Conservation (phyloP, 108 stramenopile genomes). For the Cylindrotheca fusiformis region DNA sequence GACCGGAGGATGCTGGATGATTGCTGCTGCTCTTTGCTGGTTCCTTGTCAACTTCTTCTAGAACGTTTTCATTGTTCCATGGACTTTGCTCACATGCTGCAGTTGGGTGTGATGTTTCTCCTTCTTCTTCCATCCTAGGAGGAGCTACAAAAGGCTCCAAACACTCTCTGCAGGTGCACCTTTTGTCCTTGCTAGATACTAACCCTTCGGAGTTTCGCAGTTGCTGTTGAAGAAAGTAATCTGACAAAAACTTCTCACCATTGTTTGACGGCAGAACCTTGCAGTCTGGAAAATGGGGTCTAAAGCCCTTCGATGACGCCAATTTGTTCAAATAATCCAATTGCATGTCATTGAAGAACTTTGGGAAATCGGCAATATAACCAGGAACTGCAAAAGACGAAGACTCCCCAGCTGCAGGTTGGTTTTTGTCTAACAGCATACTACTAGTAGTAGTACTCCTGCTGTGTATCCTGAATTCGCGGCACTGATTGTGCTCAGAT, state of each 20-base stretch:
- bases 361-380: neutral
- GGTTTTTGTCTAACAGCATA: too few species aligned
- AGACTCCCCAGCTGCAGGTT: neutral
- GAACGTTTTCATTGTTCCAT: slow-evolving; percentile 6
- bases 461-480: neutral
- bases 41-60: neutral
- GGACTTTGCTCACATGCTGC: too few species aligned
- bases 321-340: neutral
- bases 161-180: neutral
- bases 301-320: neutral
- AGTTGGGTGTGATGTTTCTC: too few species aligned
- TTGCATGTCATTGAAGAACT: neutral
- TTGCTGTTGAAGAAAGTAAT: neutral
- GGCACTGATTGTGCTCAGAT: neutral
- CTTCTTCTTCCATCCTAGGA: too few species aligned
- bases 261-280: neutral
- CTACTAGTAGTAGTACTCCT: too few species aligned
- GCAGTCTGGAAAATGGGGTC: neutral
- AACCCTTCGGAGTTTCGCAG: neutral
- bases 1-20: too few species aligned
- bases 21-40: neutral
- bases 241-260: neutral
- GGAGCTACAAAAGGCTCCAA: too few species aligned
- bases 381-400: neutral
- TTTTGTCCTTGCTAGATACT: neutral